Evolutionary conservation across 768 basidiomycete genomes (phyloP), one percentile per base, ranked within the genome.

Genomic region (Favolaschia claudopus): DNA sequence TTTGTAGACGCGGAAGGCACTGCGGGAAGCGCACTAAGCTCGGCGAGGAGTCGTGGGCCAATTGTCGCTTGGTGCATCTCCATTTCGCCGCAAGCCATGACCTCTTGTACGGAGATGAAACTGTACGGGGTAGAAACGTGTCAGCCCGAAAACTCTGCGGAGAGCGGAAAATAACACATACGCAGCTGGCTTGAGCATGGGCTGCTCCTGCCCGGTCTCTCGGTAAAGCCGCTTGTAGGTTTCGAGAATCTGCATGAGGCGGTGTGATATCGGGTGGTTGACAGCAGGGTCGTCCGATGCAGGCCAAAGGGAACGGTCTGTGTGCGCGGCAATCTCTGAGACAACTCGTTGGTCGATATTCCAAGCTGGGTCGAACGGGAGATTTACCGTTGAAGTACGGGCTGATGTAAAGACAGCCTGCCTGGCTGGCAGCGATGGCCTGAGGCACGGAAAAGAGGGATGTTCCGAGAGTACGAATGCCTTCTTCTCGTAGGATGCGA

Each of bases 381-480:
- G 29, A 56, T 66, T 10, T 40, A 75, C 76, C 79, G 65, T 82
- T 83, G 71, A 78, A 80, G 67, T 83, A 83, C 3, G 80, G 80
- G 38, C 76, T 74, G 48, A 83, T 73, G 65, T 76, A 79, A 29
- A 76, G 68, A 66, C 80, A 81, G 13, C 74, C 76, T 8, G 77
- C 80, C 60, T 82, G 80, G 36, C 72, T 70, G 20, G 80, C 78
- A 8, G 81, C 79, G 48, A 82, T 71, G 31, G 81, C 81, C 55
- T 82, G 82, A 28, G 72, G 70, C 28, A 82, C 66, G 34, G 72
- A 76, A 72, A 83, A 83, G 25, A 83, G 70, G 32, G 75, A 74
- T 2, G 82, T 82, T 28, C 75, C 81, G n/a, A 82, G 75, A 3
- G 80, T 82, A 24, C 76, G 67, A 52, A 81, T 81, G 45, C 81